These are phyloP conservation scores for Globisporangium takayamanum DNA, from an alignment of 352 stramenopile genomes.

Conservation along the genomic window DNA sequence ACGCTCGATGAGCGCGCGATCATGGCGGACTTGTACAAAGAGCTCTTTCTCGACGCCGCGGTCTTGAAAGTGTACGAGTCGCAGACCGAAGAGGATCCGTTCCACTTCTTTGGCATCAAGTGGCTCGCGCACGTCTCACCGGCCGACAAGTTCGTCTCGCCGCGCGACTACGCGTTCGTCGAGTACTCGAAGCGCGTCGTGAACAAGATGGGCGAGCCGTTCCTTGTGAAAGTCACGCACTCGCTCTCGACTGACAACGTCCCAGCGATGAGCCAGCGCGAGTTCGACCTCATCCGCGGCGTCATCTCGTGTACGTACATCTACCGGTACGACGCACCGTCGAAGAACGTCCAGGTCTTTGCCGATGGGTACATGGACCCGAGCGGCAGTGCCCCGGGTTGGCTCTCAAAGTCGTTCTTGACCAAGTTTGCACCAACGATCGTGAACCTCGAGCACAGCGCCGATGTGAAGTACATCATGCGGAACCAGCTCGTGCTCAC, in stretches of 20 bases:
- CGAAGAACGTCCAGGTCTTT: constrained; percentile 40
- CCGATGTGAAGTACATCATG: constrained; percentile 55
- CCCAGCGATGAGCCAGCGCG: constrained; percentile 28
- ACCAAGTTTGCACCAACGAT: constrained; percentile 37
- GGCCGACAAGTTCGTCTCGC: constrained; percentile 42
- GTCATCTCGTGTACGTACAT: constrained; percentile 36
- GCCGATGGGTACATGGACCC: constrained; percentile 33
- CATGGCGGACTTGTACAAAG: constrained; percentile 35
- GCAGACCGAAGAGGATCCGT: constrained; percentile 29
- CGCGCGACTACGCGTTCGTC: constrained; percentile 41
- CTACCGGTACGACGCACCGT: constrained; percentile 34
- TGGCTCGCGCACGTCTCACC: constrained; percentile 38
- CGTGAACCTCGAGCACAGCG: constrained; percentile 35
- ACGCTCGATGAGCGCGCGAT: constrained; percentile 39
- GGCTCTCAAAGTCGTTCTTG: constrained; percentile 35
- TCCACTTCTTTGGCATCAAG: constrained; percentile 47
- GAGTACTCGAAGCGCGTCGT: constrained; percentile 33
- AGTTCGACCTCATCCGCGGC: constrained; percentile 39
- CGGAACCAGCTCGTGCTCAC: constrained; percentile 29
- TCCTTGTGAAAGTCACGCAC: constrained; percentile 42
- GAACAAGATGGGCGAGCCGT: constrained; percentile 26
- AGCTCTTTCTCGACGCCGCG: constrained; percentile 37
- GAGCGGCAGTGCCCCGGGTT: constrained; percentile 22
- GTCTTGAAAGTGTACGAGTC: constrained; percentile 32
- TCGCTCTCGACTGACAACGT: constrained; percentile 27